Percentiles rank a stretch among this genome's conserved stretches.
Conservation (phyloP, 2,329 filamentous ascomycete species). For the Cladosporium sphaerospermum region DNA sequence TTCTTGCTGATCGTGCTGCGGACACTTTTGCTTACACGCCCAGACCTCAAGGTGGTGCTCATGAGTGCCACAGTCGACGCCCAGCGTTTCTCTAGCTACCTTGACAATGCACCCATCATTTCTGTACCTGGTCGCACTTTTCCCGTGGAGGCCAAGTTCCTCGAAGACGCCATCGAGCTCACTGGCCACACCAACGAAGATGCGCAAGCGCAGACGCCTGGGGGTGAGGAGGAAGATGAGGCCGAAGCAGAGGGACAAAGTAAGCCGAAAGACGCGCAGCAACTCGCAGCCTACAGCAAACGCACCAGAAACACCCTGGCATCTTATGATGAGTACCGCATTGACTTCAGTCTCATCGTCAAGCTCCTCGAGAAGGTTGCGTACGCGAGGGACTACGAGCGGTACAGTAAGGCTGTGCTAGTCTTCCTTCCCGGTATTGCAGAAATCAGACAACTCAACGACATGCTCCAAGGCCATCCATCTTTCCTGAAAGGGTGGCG, state of each 20-base stretch:
- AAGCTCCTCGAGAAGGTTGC: slow-evolving; percentile 73
- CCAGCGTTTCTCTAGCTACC: slow-evolving; percentile 80
- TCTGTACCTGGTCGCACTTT: slow-evolving; percentile 91
- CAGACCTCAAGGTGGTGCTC: slow-evolving; percentile 82
- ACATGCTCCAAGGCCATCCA: slow-evolving; percentile 71
- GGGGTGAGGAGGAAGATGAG: slow-evolving; percentile 43
- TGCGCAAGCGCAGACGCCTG: slow-evolving; percentile 43
- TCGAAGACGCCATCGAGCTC: slow-evolving; percentile 88
- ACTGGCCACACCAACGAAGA: slow-evolving; percentile 67
- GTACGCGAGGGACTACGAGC: slow-evolving; percentile 55
- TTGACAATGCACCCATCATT: slow-evolving; percentile 77
- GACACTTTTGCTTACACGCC: slow-evolving; percentile 67
- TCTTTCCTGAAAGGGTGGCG: slow-evolving; percentile 73
- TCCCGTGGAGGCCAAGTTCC: slow-evolving; percentile 77
- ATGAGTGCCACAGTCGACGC: slow-evolving; percentile 98
- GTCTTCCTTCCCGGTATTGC: slow-evolving; percentile 92
- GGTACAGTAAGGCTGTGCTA: slow-evolving; percentile 85
- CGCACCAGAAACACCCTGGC: slow-evolving; percentile 69
- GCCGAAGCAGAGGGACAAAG: slow-evolving; percentile 41
- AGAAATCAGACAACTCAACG: slow-evolving; percentile 64
- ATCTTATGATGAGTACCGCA: slow-evolving; percentile 81
- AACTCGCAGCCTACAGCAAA: slow-evolving; percentile 66
- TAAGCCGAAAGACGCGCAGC: slow-evolving; percentile 44
- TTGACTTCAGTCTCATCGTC: slow-evolving; percentile 82
- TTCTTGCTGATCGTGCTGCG: slow-evolving; percentile 89